Evolutionary conservation across 192 early-diverging fungal species (phyloP).

Genomic region (Allomyces javanicus): DNA sequence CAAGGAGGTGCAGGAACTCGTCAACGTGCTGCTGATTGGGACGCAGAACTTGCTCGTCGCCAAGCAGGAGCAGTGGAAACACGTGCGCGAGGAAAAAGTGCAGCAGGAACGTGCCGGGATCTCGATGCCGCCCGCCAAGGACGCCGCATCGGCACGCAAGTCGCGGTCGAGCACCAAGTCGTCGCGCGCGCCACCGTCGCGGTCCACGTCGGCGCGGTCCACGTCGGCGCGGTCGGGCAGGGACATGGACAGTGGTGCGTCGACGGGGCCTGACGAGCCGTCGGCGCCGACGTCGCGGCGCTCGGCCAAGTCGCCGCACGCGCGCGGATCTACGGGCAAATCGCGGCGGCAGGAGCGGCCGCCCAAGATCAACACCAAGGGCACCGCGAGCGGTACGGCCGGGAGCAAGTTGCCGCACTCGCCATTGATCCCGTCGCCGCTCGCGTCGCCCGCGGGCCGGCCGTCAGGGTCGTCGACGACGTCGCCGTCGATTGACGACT

Average conservation of each 20-base stretch:
- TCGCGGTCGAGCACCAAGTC: not conserved
- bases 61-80: not conserved
- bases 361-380: constrained; percentile 10
- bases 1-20: not conserved
- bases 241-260: not conserved
- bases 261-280: not conserved
- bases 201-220: not conserved
- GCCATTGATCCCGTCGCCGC: constrained; percentile 13
- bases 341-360: constrained; percentile 3
- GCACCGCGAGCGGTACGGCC: constrained; percentile 8
- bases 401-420: constrained; percentile 10
- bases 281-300: constrained; percentile 12
- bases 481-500: constrained; percentile 64
- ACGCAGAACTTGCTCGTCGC: not conserved
- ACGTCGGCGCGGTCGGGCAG: not conserved
- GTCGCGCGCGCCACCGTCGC: not conserved
- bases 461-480: constrained; percentile 8
- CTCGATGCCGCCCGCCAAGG: not conserved
- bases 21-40: not conserved
- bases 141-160: too few relatives aligned
- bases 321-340: not conserved
- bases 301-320: constrained; percentile 7
- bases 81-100: not conserved
- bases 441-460: constrained; percentile 17
- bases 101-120: not conserved